Conservation (phyloP, 2,329 filamentous ascomycete species). For the Pseudogymnoascus verrucosus region DNA sequence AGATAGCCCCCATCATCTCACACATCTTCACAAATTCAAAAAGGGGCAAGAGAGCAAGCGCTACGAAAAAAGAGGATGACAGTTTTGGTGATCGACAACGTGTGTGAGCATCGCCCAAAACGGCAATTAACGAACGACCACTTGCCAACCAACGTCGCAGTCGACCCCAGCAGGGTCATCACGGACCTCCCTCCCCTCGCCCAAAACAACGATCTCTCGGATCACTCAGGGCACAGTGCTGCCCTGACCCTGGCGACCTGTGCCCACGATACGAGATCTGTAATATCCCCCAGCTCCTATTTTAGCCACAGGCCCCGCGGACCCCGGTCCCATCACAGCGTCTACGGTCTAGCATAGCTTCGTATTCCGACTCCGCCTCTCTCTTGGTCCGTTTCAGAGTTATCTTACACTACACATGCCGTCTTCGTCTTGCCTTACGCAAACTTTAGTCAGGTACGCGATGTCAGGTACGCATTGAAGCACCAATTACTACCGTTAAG, state of each 20-base stretch:
- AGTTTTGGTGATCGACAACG: background rate
- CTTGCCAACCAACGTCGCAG: background rate
- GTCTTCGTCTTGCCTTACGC: background rate
- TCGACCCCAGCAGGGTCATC: background rate
- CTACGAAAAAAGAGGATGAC: background rate
- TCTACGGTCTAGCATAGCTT: background rate
- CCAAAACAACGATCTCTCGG: background rate
- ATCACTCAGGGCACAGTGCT: background rate
- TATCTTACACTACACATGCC: background rate
- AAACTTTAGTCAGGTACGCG: background rate
- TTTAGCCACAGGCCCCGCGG: background rate
- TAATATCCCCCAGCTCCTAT: background rate
- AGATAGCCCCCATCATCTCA: background rate
- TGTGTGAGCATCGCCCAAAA: background rate
- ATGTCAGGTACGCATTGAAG: background rate
- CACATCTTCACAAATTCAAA: background rate
- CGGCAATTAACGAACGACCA: background rate
- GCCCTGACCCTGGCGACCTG: background rate
- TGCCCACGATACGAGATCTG: slow-evolving; percentile 5
- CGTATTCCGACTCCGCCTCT: slow-evolving; percentile 5
- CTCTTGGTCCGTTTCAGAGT: background rate
- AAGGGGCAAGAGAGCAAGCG: background rate
- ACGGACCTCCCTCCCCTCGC: background rate
- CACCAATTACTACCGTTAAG: background rate
- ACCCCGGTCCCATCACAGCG: background rate